Evolutionary conservation across 1,284 basidiomycete genomes (phyloP), one percentile per base, ranked within the genome.

Genomic region (Fomitiporia mediterranea): DNA sequence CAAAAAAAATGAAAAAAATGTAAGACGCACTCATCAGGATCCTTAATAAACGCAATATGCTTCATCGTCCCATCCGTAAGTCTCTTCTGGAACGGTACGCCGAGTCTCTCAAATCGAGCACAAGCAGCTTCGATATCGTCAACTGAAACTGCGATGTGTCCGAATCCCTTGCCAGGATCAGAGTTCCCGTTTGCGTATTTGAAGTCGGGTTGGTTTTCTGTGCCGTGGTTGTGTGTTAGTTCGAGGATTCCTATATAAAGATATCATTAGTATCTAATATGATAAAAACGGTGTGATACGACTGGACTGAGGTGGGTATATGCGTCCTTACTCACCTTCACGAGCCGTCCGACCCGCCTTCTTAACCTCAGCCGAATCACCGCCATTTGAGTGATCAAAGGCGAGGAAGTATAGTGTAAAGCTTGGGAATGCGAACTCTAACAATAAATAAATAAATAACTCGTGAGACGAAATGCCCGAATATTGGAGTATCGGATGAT

Each of bases 221-320:
- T 95, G 56, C 93, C 91, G 69, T 91, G 89, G 74, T 94, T 94
- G 74, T 91, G 87, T 8, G 90, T 93, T 49, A 95, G 80, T 70
- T 95, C 93, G 59, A 95, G 82, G 56, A 94, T 75, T 55, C 88
- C 86, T 83, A 61, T 46, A 7, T n/a, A 13, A 7, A 21, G 17
- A 4, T n/a, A 39, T 9, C 4, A 49, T 42, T 53, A 4, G 28
- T n/a, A 40, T n/a, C n/a, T 11, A 21, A 32, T 7, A 11, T 30
- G 28, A 44, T 21, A 51, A 28, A 34, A 15, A 21, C n/a, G 42
- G 9, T 44, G 1, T 39, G 6, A 35, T 2, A 27, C 25, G 28
- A 35, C n/a, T 19, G 15, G 38, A 28, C 25, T 42, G 19, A 44
- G 52, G 2, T 25, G 7, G 27, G 3, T 37, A 25, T 34, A 25